phyloP scores from a whole-genome alignment of 2,329 filamentous ascomycete species.

The Rasamsonia emersonii region DNA sequence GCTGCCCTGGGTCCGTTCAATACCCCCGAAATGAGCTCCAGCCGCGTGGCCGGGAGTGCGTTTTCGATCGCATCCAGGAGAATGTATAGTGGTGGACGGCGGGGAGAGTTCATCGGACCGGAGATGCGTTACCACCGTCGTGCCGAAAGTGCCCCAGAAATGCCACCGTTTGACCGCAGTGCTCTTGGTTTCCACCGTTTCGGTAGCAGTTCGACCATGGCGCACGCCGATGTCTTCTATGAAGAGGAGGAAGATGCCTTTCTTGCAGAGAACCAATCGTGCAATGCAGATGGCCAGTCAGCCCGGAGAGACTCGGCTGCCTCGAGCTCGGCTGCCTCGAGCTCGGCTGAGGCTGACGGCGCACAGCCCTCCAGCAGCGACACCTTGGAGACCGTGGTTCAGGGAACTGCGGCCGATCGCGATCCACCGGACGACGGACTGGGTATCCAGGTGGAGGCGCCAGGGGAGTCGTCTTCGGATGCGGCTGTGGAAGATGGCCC shows the following conservation, averaged over 20 bases:
- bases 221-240: slow-evolving; percentile 40
- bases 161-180: slow-evolving; percentile 40
- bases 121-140: slow-evolving; percentile 44
- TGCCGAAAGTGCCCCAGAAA: slow-evolving; percentile 41
- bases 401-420: background rate
- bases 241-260: slow-evolving; percentile 45
- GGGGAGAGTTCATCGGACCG: slow-evolving; percentile 38
- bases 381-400: slow-evolving; percentile 5
- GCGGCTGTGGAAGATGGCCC: slow-evolving; percentile 6
- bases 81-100: slow-evolving; percentile 42
- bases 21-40: slow-evolving; percentile 45
- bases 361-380: slow-evolving; percentile 9
- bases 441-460: slow-evolving; percentile 18
- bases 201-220: slow-evolving; percentile 28
- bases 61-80: slow-evolving; percentile 34
- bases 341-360: slow-evolving; percentile 4
- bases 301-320: slow-evolving; percentile 2
- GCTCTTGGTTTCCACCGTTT: slow-evolving; percentile 29
- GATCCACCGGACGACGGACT: slow-evolving; percentile 15
- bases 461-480: slow-evolving; percentile 3
- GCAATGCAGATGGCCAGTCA: slow-evolving; percentile 13
- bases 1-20: slow-evolving; percentile 89
- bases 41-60: slow-evolving; percentile 22
- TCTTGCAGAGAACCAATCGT: slow-evolving; percentile 27
- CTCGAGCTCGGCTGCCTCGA: background rate